Conservation (phyloP, 805 yeast species). For the Candida xyloterini region DNA sequence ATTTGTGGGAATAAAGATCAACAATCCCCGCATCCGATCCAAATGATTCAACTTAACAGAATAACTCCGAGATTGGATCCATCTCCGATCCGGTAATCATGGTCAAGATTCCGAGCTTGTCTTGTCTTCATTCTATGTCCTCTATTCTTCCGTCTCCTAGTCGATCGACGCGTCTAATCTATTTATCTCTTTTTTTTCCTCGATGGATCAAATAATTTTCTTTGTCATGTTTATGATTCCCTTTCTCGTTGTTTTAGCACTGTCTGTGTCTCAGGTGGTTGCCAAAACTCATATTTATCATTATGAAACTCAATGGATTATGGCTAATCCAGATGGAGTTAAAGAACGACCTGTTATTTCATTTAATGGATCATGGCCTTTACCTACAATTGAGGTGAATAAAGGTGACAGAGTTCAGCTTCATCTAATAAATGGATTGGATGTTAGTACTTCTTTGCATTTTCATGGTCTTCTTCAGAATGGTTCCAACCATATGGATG, state of each 20-base stretch:
- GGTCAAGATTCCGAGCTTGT: too few relatives aligned
- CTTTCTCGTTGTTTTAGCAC: slow-evolving; percentile 1
- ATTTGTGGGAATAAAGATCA: too few relatives aligned
- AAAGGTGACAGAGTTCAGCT: slow-evolving; percentile 62
- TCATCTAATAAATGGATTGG: slow-evolving; percentile 60
- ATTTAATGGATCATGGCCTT: slow-evolving; percentile 70
- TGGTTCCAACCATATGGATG: slow-evolving; percentile 65
- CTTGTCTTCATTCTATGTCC: too few relatives aligned
- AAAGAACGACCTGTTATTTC: slow-evolving; percentile 57
- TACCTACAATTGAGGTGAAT: slow-evolving; percentile 62
- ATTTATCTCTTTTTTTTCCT: background rate
- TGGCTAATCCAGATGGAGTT: slow-evolving; percentile 66
- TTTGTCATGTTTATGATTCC: slow-evolving; percentile 7
- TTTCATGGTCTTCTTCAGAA: slow-evolving; percentile 77
- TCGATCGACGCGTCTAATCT: slow-evolving; percentile 4
- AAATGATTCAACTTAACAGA: too few relatives aligned
- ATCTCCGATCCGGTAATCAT: too few relatives aligned
- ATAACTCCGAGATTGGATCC: too few relatives aligned
- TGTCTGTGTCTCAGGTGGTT: slow-evolving; percentile 8
- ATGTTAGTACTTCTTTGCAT: slow-evolving; percentile 59
- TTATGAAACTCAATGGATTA: slow-evolving; percentile 56
- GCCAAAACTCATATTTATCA: slow-evolving; percentile 52
- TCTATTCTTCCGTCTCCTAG: too few relatives aligned
- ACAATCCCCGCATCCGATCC: too few relatives aligned
- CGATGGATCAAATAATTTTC: background rate